Conservation (phyloP, 164 flowering plant genomes). For the Liriodendron chinense region DNA sequence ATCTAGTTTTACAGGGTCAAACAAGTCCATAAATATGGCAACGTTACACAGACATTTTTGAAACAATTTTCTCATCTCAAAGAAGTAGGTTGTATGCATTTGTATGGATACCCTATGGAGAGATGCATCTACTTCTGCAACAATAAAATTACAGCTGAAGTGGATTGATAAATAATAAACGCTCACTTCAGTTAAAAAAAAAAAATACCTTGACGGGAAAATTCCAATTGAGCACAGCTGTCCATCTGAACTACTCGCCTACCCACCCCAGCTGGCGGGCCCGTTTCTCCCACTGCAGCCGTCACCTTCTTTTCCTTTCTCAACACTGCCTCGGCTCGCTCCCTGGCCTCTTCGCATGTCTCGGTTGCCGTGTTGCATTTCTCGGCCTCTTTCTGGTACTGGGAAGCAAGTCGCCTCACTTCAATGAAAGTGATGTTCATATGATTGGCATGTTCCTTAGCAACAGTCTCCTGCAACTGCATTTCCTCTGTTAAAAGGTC, state of each 20-base stretch:
- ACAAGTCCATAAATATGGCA: no score
- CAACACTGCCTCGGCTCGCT: slow-evolving; percentile 58
- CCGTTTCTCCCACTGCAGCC: slow-evolving; percentile 63
- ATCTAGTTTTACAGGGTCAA: no score
- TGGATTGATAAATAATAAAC: neutral
- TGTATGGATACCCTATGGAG: neutral
- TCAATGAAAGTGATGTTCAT: slow-evolving; percentile 67
- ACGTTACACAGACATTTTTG: no score
- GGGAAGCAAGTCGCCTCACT: slow-evolving; percentile 75
- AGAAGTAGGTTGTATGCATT: neutral
- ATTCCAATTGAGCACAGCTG: neutral
- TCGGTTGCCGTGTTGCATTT: slow-evolving; percentile 89
- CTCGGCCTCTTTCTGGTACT: slow-evolving; percentile 80
- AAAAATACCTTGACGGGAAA: neutral
- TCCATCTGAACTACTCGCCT: slow-evolving; percentile 34
- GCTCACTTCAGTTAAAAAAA: no score
- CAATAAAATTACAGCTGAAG: neutral
- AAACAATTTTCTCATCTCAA: neutral
- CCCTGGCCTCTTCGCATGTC: slow-evolving; percentile 82
- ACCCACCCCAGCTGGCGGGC: slow-evolving; percentile 80
- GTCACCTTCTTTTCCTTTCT: slow-evolving; percentile 73
- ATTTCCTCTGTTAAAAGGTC: slow-evolving; percentile 83
- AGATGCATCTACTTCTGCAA: neutral
- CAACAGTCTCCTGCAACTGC: slow-evolving; percentile 66
- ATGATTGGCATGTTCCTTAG: slow-evolving; percentile 54